A percentile compares a stretch with the other conserved stretches of the same genome.
Conservation (phyloP, 768 basidiomycete species). For the Gelatoporia subvermispora region DNA sequence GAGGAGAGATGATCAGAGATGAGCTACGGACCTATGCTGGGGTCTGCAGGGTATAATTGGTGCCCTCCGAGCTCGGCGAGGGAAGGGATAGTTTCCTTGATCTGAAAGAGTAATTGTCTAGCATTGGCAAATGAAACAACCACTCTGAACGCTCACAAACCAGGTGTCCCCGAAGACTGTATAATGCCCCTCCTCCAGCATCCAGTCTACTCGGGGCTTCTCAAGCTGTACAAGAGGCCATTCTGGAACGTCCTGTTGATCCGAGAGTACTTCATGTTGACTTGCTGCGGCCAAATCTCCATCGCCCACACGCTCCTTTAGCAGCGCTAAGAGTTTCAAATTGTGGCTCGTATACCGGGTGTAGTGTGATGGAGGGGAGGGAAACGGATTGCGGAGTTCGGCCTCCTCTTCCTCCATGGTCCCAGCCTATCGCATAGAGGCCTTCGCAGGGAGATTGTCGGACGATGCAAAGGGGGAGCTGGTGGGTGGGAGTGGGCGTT, state of each 20-base stretch:
- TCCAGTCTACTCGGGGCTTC: constrained; percentile 88
- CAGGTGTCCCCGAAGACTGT: constrained; percentile 84
- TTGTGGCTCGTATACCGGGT: constrained; percentile 72
- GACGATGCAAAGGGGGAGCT: no score
- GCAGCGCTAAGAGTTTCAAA: constrained; percentile 58
- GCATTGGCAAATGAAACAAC: background rate
- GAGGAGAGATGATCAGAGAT: no score
- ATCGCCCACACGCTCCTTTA: constrained; percentile 46
- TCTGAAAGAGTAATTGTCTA: constrained; percentile 33
- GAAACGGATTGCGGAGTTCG: constrained; percentile 83
- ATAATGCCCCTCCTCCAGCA: constrained; percentile 79
- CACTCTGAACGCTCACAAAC: constrained; percentile 55
- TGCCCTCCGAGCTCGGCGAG: constrained; percentile 76
- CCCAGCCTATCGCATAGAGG: background rate
- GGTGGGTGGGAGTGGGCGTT: no score
- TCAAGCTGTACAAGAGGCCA: constrained; percentile 75
- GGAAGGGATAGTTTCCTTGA: constrained; percentile 79
- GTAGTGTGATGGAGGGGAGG: constrained; percentile 84
- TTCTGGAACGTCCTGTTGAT: constrained; percentile 70
- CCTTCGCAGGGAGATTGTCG: no score
- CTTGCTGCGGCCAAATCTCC: constrained; percentile 34
- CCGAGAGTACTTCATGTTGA: constrained; percentile 62
- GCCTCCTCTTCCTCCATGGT: constrained; percentile 68
- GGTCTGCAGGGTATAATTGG: constrained; percentile 76
- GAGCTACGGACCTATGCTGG: constrained; percentile 49